These are phyloP conservation scores for Orbilia ellipsospora DNA, from an alignment of 2,329 filamentous ascomycete genomes.

Conservation along the genomic window DNA sequence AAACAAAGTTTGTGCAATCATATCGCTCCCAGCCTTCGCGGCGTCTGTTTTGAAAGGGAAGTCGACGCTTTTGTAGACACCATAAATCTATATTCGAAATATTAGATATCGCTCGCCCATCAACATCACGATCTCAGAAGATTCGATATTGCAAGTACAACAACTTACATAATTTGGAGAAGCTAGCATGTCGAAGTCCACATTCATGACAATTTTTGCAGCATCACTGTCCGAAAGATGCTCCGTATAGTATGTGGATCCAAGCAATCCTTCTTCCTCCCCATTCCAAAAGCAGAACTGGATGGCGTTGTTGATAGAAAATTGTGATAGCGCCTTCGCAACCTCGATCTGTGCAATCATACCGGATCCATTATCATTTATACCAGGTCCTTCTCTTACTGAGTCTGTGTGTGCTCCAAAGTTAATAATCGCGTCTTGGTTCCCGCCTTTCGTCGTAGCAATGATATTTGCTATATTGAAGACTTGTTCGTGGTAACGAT, in stretches of 20 bases:
- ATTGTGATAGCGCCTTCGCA: slow-evolving; percentile 69
- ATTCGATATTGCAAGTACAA: neutral
- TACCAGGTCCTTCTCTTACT: slow-evolving; percentile 70
- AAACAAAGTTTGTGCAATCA: slow-evolving; percentile 64
- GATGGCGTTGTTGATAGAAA: slow-evolving; percentile 68
- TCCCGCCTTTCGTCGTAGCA: slow-evolving; percentile 69
- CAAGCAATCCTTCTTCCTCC: slow-evolving; percentile 72
- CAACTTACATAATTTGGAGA: slow-evolving; percentile 67
- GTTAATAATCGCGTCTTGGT: slow-evolving; percentile 69
- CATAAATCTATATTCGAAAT: slow-evolving; percentile 61
- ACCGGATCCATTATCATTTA: slow-evolving; percentile 74
- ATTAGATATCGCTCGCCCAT: neutral
- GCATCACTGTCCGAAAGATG: slow-evolving; percentile 65
- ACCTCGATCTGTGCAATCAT: slow-evolving; percentile 69
- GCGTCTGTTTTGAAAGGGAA: neutral
- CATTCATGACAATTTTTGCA: slow-evolving; percentile 72
- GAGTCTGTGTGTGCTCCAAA: slow-evolving; percentile 72
- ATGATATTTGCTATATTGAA: slow-evolving; percentile 66
- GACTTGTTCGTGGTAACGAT: slow-evolving; percentile 58
- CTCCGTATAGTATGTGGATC: slow-evolving; percentile 69
- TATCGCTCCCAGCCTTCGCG: slow-evolving; percentile 64
- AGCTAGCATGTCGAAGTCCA: slow-evolving; percentile 77
- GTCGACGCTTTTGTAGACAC: slow-evolving; percentile 67
- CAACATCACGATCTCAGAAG: neutral
- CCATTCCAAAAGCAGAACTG: slow-evolving; percentile 73